These are phyloP conservation scores for Calonectria pauciramosa DNA, from an alignment of 2,329 filamentous ascomycete genomes.

Conservation along the genomic window DNA sequence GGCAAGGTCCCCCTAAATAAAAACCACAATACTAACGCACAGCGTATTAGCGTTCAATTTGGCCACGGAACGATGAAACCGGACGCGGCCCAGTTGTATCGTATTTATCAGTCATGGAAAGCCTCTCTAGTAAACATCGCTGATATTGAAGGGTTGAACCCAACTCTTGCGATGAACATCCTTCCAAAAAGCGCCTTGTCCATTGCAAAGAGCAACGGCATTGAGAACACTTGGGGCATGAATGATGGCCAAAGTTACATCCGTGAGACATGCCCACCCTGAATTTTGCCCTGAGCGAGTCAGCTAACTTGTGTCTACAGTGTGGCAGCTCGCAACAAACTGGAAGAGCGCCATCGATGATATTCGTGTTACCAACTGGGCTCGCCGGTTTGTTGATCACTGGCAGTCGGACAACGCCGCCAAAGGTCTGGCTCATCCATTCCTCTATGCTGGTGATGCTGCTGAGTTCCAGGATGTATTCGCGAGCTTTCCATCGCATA, in stretches of 20 bases:
- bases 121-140: slow-evolving; percentile 44
- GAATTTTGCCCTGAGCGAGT: background rate
- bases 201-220: slow-evolving; percentile 20
- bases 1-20: too few relatives aligned
- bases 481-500: background rate
- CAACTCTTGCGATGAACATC: slow-evolving; percentile 20
- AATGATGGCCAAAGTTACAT: slow-evolving; percentile 10
- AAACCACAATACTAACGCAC: too few relatives aligned
- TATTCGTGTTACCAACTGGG: slow-evolving; percentile 51
- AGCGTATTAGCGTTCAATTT: too few relatives aligned
- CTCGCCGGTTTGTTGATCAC: slow-evolving; percentile 44
- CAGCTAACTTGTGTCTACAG: slow-evolving; percentile 36
- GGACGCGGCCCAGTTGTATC: slow-evolving; percentile 46
- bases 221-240: slow-evolving; percentile 23
- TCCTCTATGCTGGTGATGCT: slow-evolving; percentile 18
- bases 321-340: slow-evolving; percentile 54
- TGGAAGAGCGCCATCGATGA: slow-evolving; percentile 54
- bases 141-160: slow-evolving; percentile 19
- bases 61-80: slow-evolving; percentile 53
- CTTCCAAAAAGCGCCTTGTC: background rate
- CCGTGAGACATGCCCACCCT: background rate
- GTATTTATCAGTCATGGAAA: slow-evolving; percentile 53
- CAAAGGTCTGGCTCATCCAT: slow-evolving; percentile 26
- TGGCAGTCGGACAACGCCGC: slow-evolving; percentile 49
- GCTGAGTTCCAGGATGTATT: slow-evolving; percentile 19